phyloP scores from a whole-genome alignment of 2,329 filamentous ascomycete species.

The Aspergillus sp. region DNA sequence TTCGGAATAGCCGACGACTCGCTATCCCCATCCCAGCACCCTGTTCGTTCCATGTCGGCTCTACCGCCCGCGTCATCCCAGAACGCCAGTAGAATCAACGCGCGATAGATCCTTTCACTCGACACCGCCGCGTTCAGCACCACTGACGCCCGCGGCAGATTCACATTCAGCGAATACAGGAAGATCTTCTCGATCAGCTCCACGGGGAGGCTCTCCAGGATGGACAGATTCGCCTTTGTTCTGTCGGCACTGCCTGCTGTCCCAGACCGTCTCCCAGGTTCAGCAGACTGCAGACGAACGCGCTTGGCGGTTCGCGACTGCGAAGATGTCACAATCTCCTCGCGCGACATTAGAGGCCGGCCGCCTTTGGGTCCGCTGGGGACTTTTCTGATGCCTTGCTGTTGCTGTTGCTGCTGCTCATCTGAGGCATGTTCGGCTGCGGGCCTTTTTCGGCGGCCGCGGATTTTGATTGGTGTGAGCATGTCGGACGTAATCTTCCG shows the following conservation, averaged over 20 bases:
- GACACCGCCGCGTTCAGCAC: conserved; percentile 32
- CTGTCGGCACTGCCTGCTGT: neutral
- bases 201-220: conserved; percentile 39
- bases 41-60: too few relatives aligned
- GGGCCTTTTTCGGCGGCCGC: conserved; percentile 18
- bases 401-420: conserved; percentile 1
- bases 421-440: conserved; percentile 1
- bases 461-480: conserved; percentile 24
- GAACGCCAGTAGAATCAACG: conserved; percentile 33
- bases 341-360: conserved; percentile 8
- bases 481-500: too few relatives aligned
- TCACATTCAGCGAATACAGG: conserved; percentile 37
- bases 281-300: conserved; percentile 7
- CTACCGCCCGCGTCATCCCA: conserved; percentile 25
- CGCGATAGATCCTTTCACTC: conserved; percentile 31
- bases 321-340: conserved; percentile 4
- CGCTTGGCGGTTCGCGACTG: conserved; percentile 8
- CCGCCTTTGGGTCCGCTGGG: conserved; percentile 10
- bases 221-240: conserved; percentile 15
- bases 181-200: conserved; percentile 48
- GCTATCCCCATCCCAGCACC: neutral
- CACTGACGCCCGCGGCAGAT: conserved; percentile 35
- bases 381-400: neutral
- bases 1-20: conserved; percentile 13
- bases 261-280: neutral